Evolutionary conservation across 192 early-diverging fungal genomes (phyloP).

Genomic region (Entomortierella beljakovae): DNA sequence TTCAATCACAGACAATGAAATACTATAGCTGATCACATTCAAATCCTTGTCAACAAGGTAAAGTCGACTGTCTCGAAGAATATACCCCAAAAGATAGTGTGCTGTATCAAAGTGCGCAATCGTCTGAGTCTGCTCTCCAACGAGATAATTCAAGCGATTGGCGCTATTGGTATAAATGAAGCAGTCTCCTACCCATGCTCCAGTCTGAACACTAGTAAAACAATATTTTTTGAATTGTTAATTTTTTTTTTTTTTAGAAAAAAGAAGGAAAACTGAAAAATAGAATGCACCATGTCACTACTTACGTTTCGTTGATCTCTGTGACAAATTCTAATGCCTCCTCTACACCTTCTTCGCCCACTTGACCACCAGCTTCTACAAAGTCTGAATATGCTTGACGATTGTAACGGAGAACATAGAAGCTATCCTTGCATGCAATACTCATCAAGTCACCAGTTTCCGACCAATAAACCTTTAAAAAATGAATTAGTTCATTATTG

Average conservation of each 20-base stretch:
- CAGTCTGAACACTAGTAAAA: conserved; percentile 83
- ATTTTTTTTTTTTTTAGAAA: background rate
- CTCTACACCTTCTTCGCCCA: conserved; percentile 95
- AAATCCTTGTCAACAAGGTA: conserved; percentile 96
- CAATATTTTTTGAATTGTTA: conserved; percentile 9
- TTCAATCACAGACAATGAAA: conserved; percentile 95
- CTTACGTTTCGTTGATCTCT: conserved; percentile 87
- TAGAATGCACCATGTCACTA: background rate
- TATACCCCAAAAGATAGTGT: conserved; percentile 95
- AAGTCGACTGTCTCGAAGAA: conserved; percentile 92
- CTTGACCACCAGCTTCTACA: conserved; percentile 72
- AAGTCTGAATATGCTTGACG: conserved; percentile 84
- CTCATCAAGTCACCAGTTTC: conserved; percentile 93
- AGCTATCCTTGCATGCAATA: conserved; percentile 93
- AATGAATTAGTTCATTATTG: too few relatives aligned
- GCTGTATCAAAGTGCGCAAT: conserved; percentile 95
- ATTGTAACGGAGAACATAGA: conserved; percentile 95
- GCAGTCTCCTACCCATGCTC: conserved; percentile 98
- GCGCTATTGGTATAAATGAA: conserved; percentile 95
- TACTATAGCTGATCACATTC: conserved; percentile 87
- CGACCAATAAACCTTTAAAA: conserved; percentile 86
- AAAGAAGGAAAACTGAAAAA: too few relatives aligned
- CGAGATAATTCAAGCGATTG: conserved; percentile 96
- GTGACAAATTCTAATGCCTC: conserved; percentile 95
- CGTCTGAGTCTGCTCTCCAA: conserved; percentile 93